phyloP scores from a whole-genome alignment of 2,329 filamentous ascomycete genomes.

The Davidsoniella eucalypti region DNA sequence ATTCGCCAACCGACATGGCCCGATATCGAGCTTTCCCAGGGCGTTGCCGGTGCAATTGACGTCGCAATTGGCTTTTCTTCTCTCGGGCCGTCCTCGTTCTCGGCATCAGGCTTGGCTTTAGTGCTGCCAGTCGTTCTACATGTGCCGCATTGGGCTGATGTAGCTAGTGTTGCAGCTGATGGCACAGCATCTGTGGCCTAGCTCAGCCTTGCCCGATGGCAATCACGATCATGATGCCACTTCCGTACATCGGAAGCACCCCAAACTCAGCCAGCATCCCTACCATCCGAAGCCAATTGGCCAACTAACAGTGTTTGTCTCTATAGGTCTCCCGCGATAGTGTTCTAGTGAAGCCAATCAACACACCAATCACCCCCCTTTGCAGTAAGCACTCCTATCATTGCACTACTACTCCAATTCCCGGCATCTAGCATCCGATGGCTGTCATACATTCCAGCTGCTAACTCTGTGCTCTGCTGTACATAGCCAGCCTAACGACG shows the following conservation, averaged over 20 bases:
- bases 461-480: constrained; percentile 7
- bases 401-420: constrained; percentile 4
- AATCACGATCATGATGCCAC: background rate
- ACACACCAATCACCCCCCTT: constrained; percentile 93
- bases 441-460: background rate
- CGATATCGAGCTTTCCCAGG: background rate
- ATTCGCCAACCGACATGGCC: too few relatives aligned
- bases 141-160: too few relatives aligned
- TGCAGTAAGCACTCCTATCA: constrained; percentile 53
- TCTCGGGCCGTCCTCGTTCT: background rate
- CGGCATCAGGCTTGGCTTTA: background rate
- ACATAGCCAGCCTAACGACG: constrained; percentile 77
- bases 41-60: background rate
- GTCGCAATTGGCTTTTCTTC: background rate
- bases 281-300: background rate
- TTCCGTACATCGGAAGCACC: background rate
- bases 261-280: too few relatives aligned
- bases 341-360: constrained; percentile 93
- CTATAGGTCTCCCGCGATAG: constrained; percentile 82
- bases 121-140: too few relatives aligned
- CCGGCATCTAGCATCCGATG: background rate
- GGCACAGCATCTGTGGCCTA: too few relatives aligned
- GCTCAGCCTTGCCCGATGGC: background rate
- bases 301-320: background rate
- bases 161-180: too few relatives aligned